A percentile compares a stretch with the other conserved stretches of the same genome.
phyloP scores from a whole-genome alignment of 2,329 filamentous ascomycete species.

The Colletotrichum scovillei region DNA sequence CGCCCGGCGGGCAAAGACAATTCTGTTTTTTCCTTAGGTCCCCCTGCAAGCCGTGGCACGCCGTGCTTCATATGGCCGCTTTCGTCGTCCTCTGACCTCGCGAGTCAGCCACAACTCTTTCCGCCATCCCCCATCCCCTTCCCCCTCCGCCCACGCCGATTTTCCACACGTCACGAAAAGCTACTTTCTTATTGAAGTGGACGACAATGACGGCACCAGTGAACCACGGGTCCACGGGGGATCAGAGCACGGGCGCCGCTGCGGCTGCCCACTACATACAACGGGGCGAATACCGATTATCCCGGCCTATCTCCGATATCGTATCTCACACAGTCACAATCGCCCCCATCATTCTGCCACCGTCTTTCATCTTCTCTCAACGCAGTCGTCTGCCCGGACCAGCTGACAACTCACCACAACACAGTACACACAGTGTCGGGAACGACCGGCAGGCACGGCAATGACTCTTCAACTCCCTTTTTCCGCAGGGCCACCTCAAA shows the following conservation, averaged over 20 bases:
- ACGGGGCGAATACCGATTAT: slow-evolving; percentile 4
- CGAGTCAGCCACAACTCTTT: slow-evolving; percentile 21
- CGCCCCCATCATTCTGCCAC: slow-evolving; percentile 10
- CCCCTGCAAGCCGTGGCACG: slow-evolving; percentile 8
- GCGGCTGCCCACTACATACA: neutral
- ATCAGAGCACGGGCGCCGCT: slow-evolving; percentile 4
- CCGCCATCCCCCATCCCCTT: neutral
- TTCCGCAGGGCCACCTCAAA: neutral
- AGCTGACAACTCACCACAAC: neutral
- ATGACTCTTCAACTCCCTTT: neutral
- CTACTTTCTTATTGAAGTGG: neutral
- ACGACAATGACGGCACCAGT: slow-evolving; percentile 22
- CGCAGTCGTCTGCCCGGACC: neutral
- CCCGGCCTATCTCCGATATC: slow-evolving; percentile 37
- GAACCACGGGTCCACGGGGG: neutral
- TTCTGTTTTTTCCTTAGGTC: neutral
- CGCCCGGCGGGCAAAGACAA: neutral
- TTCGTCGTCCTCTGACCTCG: slow-evolving; percentile 23
- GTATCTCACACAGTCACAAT: slow-evolving; percentile 6
- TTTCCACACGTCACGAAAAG: slow-evolving; percentile 7
- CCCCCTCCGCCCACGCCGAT: slow-evolving; percentile 11
- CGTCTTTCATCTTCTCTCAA: neutral
- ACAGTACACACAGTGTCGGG: neutral
- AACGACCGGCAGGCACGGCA: neutral
- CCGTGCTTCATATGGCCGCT: slow-evolving; percentile 26